These are phyloP conservation scores for Dryas octopetala DNA, from an alignment of 306 rosid genomes.

Conservation along the genomic window DNA sequence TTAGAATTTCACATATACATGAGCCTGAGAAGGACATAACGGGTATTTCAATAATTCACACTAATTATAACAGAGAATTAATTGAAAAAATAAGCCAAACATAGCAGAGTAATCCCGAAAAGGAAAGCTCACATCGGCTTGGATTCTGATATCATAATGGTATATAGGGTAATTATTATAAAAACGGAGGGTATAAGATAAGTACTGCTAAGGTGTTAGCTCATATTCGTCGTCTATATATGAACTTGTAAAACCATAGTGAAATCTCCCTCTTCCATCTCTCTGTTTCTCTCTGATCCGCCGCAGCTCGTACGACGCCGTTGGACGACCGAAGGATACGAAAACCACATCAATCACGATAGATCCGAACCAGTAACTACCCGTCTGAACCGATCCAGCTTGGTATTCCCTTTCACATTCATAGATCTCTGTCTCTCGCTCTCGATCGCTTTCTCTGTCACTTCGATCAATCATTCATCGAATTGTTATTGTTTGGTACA, in stretches of 20 bases:
- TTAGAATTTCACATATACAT: background rate
- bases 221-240: slow-evolving; percentile 16
- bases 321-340: slow-evolving; percentile 11
- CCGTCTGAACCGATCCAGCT: slow-evolving; percentile 14
- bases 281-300: slow-evolving; percentile 29
- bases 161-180: background rate
- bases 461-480: background rate
- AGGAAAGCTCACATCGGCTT: background rate
- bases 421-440: slow-evolving; percentile 6
- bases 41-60: background rate
- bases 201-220: slow-evolving; percentile 1
- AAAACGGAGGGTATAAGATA: slow-evolving; percentile 9
- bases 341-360: background rate
- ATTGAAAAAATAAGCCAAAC: background rate
- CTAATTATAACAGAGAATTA: background rate
- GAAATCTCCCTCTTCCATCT: background rate
- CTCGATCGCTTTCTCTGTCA: slow-evolving; percentile 1
- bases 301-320: slow-evolving; percentile 27
- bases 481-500: background rate
- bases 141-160: background rate
- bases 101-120: background rate
- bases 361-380: slow-evolving; percentile 7
- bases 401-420: slow-evolving; percentile 16
- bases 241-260: background rate
- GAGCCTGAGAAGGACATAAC: background rate